Base-by-base conservation (phyloP, 2,329 filamentous ascomycete species). In the Nannizzia gypsea region DNA sequence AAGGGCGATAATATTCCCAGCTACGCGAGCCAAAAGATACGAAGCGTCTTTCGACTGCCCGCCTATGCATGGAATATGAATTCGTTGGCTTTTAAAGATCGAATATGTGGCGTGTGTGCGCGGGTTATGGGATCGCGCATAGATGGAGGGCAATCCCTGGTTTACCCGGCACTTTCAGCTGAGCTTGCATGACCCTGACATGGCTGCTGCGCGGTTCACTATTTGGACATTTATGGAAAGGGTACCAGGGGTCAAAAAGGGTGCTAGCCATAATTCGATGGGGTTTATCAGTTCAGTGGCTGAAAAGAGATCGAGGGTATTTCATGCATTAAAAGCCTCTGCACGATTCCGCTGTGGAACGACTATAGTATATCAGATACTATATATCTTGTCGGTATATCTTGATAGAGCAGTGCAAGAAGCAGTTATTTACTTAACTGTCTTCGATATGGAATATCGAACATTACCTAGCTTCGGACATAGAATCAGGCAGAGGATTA, bases 301-400 rank as follows among this genome's bases (percentile, higher is more conserved):
- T 56, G 31, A 42, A 42, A 38, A 56, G 54, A 56, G 22, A 42
- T 40, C 54, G 54, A 56, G 31, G 38, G 38, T 24, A 56, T 38
- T 56, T 56, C 34, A 56, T 56, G 38, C 31, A 38, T 38, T 56
- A 56, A 56, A n/a, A 42, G 31, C 54, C 54, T 65, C 67, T 68
- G 63, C 65, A 64, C 67, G 68, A 67, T 67, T 54, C 63, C 65
- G 65, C 71, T 70, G 65, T 70, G 67, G 67, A 72, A 70, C 73
- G 67, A 73, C 69, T 69, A 74, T 76, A 76, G 73, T 77, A 74
- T 71, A 72, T 69, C 72, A 70, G 71, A 76, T 77, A 74, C 75
- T 80, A 80, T 81, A 82, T 83, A 84, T 80, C 78, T 78, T 83
- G 79, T 83, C 81, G 81, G 83, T 82, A 83, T 81, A 82, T 82